Conservation (phyloP, 2,329 filamentous ascomycete species). For the Apiospora pterosperma region DNA sequence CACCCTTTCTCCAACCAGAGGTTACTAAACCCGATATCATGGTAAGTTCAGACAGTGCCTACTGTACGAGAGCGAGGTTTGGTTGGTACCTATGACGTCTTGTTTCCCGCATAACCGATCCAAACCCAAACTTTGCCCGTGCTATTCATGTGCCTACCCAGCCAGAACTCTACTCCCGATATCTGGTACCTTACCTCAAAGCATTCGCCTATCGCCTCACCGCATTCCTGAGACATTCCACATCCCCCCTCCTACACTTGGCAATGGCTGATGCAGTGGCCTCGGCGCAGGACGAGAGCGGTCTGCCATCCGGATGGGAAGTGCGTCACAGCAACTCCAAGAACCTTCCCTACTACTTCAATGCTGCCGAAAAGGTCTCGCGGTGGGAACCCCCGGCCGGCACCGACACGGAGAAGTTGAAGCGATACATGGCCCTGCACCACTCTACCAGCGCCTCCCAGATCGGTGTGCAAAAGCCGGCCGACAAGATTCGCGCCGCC, state of each 20-base stretch:
- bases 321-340: constrained; percentile 98
- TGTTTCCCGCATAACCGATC: not conserved
- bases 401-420: constrained; percentile 89
- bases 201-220: not conserved
- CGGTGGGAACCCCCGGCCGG: constrained; percentile 90
- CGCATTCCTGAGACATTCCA: not conserved
- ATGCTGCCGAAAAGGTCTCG: constrained; percentile 78
- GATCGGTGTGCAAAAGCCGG: constrained; percentile 38
- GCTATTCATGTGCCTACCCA: not conserved
- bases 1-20: not conserved
- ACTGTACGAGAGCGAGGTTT: not conserved
- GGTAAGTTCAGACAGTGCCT: not conserved
- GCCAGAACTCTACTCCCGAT: not conserved
- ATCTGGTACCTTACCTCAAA: not conserved
- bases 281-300: constrained; percentile 61
- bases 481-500: constrained; percentile 87
- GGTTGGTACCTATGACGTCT: constrained; percentile 1
- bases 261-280: not conserved
- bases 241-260: not conserved
- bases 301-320: constrained; percentile 86
- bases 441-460: constrained; percentile 62
- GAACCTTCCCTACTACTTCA: constrained; percentile 99
- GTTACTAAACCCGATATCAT: not conserved
- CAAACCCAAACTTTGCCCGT: not conserved
- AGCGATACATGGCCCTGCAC: constrained; percentile 87